Base-by-base conservation (phyloP, 768 basidiomycete genomes). In the Strobilomyces confusus region DNA sequence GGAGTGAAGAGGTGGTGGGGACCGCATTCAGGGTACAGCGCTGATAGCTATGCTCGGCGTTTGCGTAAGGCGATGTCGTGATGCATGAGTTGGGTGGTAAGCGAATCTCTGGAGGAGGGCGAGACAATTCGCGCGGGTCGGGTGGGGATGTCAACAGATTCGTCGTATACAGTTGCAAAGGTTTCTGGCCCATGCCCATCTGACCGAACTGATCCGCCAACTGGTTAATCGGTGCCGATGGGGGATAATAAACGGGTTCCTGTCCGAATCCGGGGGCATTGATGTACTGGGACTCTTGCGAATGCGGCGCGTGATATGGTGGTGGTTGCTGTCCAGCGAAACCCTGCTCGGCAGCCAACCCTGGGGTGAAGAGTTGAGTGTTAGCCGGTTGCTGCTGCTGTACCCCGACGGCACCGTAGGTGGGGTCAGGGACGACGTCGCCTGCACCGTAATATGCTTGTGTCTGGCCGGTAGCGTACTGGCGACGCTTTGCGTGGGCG, bases 71-170 rank as follows among this genome's bases (percentile, higher is more conserved):
- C 29, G 86, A 84, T 14, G 84, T 84, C 6, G 91, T 87, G 48
- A 94, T 76, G 58, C 80, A 87, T 6, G 92, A 82, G 57, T 88
- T 88, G 11, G 92, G 87, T 2, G 95, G 95, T 2, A 98, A 77
- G 22, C 87, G 79, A 52, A 95, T 95, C 55, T 92, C 90, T 5
- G 97, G 97, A 1, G 95, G 94, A 0, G 87, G 86, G 32, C 79
- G 75, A 40, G 80, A 75, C 42, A 99, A 75, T 57, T 92, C 93
- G 44, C 82, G 80, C 3, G 95, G 94, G 67, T 98, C 93, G 25
- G 95, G 91, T 30, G 93, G 92, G 34, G 89, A 85, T 3, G 92
- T 92, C 66, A 98, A 83, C 44, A 99, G 80, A 75, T 98, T 98
- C 54, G 91, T 82, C 1, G 93, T 97, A 69, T 85, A 82, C 41